Evolutionary conservation across 2,329 filamentous ascomycete species (phyloP).

Genomic region (Aspergillus costaricaensis): DNA sequence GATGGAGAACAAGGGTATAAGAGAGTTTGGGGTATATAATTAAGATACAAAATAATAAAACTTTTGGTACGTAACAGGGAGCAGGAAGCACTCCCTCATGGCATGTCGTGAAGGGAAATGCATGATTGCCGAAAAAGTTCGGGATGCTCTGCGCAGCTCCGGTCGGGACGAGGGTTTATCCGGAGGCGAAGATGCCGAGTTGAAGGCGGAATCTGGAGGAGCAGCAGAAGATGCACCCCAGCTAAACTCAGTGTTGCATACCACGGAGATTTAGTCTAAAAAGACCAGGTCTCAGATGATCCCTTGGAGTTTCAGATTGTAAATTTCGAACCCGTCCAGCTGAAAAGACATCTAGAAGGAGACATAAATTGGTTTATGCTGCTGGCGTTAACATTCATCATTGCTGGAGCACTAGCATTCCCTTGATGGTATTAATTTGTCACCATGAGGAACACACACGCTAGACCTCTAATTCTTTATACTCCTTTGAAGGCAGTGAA

Average conservation of each 20-base stretch:
- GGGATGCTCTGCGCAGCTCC: slow-evolving; percentile 11
- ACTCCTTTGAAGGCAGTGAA: too few relatives aligned
- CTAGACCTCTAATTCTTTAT: too few relatives aligned
- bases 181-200: slow-evolving; percentile 2
- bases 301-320: neutral
- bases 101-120: neutral
- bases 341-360: too few relatives aligned
- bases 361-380: too few relatives aligned
- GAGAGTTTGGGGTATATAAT: neutral
- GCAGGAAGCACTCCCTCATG: neutral
- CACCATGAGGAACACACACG: too few relatives aligned
- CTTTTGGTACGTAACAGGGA: neutral
- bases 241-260: neutral
- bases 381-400: too few relatives aligned
- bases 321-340: neutral
- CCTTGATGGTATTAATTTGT: too few relatives aligned
- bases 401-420: too few relatives aligned
- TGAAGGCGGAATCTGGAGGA: neutral
- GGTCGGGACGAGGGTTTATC: slow-evolving; percentile 12
- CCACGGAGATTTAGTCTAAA: neutral
- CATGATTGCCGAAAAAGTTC: slow-evolving; percentile 9
- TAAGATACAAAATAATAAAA: neutral
- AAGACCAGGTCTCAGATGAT: neutral
- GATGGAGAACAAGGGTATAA: neutral
- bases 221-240: neutral